Conservation (phyloP, 768 basidiomycete species). For the Lyophyllum semitale region DNA sequence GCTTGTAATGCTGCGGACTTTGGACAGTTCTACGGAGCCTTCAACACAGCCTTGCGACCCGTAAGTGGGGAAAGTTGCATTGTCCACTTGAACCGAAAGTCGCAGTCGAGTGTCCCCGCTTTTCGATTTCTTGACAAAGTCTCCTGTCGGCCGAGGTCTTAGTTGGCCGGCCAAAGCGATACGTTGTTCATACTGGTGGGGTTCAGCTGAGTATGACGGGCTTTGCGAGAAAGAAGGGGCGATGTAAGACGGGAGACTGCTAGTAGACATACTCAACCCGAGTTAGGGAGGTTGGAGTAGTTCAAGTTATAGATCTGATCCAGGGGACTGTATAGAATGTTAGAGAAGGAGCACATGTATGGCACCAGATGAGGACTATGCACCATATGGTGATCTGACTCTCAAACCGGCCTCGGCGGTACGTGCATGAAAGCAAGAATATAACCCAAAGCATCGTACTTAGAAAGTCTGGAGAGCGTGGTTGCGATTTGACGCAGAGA, state of each 20-base stretch:
- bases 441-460: neutral
- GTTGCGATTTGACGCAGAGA: neutral
- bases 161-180: slow-evolving; percentile 46
- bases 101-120: slow-evolving; percentile 53
- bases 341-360: slow-evolving; percentile 13
- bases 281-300: neutral
- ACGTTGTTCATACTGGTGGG: slow-evolving; percentile 53
- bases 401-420: slow-evolving; percentile 3
- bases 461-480: neutral
- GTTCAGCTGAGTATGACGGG: slow-evolving; percentile 57
- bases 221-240: slow-evolving; percentile 35
- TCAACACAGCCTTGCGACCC: slow-evolving; percentile 51
- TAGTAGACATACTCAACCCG: slow-evolving; percentile 46
- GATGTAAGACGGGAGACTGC: slow-evolving; percentile 53
- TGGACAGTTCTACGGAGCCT: slow-evolving; percentile 57
- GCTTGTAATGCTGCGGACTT: slow-evolving; percentile 54
- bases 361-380: slow-evolving; percentile 17
- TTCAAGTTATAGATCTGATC: slow-evolving; percentile 4
- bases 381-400: slow-evolving; percentile 16
- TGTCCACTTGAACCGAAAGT: slow-evolving; percentile 53
- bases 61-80: slow-evolving; percentile 57
- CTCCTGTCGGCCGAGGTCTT: slow-evolving; percentile 41
- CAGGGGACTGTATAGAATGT: neutral
- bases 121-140: slow-evolving; percentile 62
- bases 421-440: neutral